phyloP scores from a whole-genome alignment of 371 early-diverging fungal species.

The Mucor mucedo region DNA sequence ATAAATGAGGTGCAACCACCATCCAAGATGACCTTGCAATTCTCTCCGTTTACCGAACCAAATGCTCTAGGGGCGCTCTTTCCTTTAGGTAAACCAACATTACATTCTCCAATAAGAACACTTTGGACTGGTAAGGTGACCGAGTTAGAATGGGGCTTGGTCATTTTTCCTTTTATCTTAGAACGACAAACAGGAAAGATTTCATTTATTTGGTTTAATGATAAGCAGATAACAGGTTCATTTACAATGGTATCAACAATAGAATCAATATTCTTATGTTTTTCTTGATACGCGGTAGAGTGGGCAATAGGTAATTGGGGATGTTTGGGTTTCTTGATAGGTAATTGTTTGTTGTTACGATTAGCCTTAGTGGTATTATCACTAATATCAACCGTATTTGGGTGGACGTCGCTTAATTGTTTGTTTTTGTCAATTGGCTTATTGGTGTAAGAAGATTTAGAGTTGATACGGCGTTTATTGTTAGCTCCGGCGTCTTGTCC shows the following conservation, averaged over 20 bases:
- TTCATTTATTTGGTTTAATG: not conserved
- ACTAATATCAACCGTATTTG: not conserved
- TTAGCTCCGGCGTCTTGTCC: too few species aligned
- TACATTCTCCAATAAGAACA: not conserved
- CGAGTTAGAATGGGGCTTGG: not conserved
- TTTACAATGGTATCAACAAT: not conserved
- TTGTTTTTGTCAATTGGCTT: too few species aligned
- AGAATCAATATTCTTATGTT: not conserved
- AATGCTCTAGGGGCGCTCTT: not conserved
- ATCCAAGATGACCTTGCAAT: constrained; percentile 4
- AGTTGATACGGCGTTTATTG: not conserved
- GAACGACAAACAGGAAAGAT: not conserved
- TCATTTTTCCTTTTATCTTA: not conserved
- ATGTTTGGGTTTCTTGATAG: not conserved
- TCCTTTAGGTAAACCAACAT: not conserved
- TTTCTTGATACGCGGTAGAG: not conserved
- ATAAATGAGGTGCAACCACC: constrained; percentile 6
- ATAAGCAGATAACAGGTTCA: not conserved
- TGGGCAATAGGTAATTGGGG: not conserved
- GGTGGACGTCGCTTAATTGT: too few species aligned
- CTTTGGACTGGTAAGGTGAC: not conserved
- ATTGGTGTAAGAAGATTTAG: not conserved
- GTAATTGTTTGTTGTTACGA: too few species aligned
- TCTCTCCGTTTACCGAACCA: too few species aligned
- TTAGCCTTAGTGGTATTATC: too few species aligned